Base-by-base conservation (phyloP, 495 filamentous ascomycete genomes). In the Melanomma pulvis-pyrius region DNA sequence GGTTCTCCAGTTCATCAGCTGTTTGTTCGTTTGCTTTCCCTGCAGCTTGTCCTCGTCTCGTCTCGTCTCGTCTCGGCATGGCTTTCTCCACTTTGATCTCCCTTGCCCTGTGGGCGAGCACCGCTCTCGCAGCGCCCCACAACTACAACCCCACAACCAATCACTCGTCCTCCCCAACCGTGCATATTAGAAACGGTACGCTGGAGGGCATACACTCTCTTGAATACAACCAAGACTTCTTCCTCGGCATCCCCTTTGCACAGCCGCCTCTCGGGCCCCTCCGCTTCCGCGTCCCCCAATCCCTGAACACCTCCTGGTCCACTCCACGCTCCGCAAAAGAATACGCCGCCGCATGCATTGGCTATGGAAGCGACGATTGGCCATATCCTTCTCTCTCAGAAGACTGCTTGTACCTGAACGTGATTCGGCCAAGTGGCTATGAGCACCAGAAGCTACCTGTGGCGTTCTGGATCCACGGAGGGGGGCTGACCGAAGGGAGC, bases 211-310 rank as follows among this genome's bases (percentile, higher is more conserved):
- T 71, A 5, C 61, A 76, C 46, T 68, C 59, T 1, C 2, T 9
- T 2, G 12, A 32, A 54, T 34, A 54, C 29, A 32, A 32, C 51
- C 51, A 32, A 57, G 76, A 79, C 62, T 72, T 61, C 47, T 90
- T 88, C 71, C 84, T 86, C 56, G 86, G 84, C 1, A 82, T 91
- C 12, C 88, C 88, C 0, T 90, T 84, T 69, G 87, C 87, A 6
- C 79, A 87, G 60, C 80, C 83, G 5, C 87, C 88, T 0, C 80
- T 81, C 0, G 85, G 82, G 0, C 69, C 80, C 1, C 80, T 87
- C 44, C 80, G 88, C 5, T 83, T 91, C 69, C 83, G 83, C 50
- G 75, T 81, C 19, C 86, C 88, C 0, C 82, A 84, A 73, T 71
- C 83, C 0, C 61, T 89, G 0, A 77, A 82, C 52, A 66, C 77